These are phyloP conservation scores for Talaromyces albobiverticillius DNA, from an alignment of 2,329 filamentous ascomycete species.

Conservation along the genomic window DNA sequence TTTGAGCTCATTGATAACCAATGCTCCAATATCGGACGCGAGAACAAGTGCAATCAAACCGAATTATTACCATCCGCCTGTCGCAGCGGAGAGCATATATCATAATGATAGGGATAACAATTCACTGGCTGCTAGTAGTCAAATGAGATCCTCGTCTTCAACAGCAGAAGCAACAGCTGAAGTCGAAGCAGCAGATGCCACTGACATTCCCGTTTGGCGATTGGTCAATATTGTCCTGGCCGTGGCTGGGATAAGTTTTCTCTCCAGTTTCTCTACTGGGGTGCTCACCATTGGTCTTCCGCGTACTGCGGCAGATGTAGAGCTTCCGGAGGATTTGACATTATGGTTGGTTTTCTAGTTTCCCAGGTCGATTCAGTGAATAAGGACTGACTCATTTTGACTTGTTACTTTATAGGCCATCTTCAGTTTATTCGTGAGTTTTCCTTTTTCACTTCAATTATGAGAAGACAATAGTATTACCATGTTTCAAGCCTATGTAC, in stretches of 20 bases:
- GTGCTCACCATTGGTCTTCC: slow-evolving; percentile 13
- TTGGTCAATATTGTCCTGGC: slow-evolving; percentile 9
- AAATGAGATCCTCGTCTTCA: neutral
- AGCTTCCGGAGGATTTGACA: slow-evolving; percentile 12
- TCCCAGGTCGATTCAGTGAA: no score
- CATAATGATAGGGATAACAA: slow-evolving; percentile 2
- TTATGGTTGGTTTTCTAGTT: slow-evolving; percentile 5
- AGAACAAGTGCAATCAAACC: neutral
- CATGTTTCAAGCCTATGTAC: slow-evolving; percentile 17
- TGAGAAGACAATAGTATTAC: no score
- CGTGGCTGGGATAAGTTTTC: slow-evolving; percentile 11
- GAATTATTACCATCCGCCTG: neutral
- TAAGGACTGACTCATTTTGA: neutral
- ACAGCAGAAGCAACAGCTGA: neutral
- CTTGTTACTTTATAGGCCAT: neutral
- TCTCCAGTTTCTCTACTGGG: slow-evolving; percentile 10
- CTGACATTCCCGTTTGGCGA: slow-evolving; percentile 7
- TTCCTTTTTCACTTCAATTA: no score
- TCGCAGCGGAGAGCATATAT: neutral
- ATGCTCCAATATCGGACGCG: neutral
- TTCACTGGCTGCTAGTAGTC: neutral
- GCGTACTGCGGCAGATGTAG: slow-evolving; percentile 9
- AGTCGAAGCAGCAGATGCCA: neutral
- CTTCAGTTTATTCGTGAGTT: slow-evolving; percentile 14
- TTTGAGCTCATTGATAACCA: neutral